These are phyloP conservation scores for Metschnikowia colocasiae DNA, from an alignment of 805 yeast genomes.

Conservation along the genomic window DNA sequence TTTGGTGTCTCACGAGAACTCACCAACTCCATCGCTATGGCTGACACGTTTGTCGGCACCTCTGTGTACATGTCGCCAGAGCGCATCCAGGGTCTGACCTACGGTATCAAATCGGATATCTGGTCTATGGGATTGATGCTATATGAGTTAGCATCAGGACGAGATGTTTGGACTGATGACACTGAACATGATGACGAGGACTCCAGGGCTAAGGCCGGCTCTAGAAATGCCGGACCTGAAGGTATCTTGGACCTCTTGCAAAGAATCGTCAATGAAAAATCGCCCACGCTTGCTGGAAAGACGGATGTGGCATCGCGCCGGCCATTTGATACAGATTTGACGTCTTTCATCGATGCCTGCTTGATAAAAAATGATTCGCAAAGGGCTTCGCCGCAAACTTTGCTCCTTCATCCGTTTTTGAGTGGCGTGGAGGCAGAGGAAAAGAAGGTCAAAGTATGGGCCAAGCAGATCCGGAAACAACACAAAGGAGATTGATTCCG, in stretches of 20 bases:
- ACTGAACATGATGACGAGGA: conserved; percentile 24
- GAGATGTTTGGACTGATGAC: conserved; percentile 68
- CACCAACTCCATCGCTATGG: conserved; percentile 77
- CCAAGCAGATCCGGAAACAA: conserved; percentile 34
- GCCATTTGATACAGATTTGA: conserved; percentile 45
- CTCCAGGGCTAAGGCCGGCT: conserved; percentile 20
- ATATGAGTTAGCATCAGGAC: conserved; percentile 83
- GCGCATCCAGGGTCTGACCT: conserved; percentile 89
- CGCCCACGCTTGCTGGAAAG: conserved; percentile 58
- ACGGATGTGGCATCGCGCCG: conserved; percentile 26
- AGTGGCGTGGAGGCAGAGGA: conserved; percentile 30
- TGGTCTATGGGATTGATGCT: conserved; percentile 95
- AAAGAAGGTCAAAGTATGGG: conserved; percentile 40
- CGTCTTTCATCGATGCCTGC: conserved; percentile 71
- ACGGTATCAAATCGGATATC: conserved; percentile 92
- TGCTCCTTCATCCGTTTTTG: conserved; percentile 43
- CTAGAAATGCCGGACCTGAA: conserved; percentile 48
- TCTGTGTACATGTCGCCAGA: conserved; percentile 97
- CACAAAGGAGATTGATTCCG: conserved; percentile 27
- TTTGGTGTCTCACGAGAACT: conserved; percentile 94
- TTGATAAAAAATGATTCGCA: conserved; percentile 62
- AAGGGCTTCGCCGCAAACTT: conserved; percentile 71
- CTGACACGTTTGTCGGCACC: conserved; percentile 97
- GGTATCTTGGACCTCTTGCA: conserved; percentile 89
- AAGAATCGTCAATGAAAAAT: conserved; percentile 87